Conservation (phyloP, 208 protist species). For the Trypanosoma cruzi region DNA sequence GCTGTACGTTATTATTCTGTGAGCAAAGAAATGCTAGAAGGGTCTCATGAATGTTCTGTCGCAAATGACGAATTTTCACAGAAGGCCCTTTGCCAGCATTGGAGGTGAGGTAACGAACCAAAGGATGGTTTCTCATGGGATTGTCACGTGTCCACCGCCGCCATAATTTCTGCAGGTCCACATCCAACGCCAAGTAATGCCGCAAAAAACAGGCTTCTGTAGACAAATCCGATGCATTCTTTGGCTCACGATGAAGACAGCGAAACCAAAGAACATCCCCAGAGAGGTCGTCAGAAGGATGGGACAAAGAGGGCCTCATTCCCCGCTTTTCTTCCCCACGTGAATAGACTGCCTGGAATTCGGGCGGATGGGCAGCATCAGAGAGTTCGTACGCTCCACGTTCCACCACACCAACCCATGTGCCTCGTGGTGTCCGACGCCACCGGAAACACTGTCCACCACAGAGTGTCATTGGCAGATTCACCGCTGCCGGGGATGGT, state of each 20-base stretch:
- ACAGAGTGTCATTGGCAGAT: slow-evolving; percentile 60
- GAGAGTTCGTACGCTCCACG: slow-evolving; percentile 55
- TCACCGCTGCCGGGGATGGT: slow-evolving; percentile 33
- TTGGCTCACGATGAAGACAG: slow-evolving; percentile 22
- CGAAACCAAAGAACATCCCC: slow-evolving; percentile 24
- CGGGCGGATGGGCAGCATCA: slow-evolving; percentile 1
- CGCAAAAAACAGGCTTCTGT: slow-evolving; percentile 43
- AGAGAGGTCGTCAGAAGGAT: background rate
- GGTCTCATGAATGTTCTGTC: slow-evolving; percentile 77
- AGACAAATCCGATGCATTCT: background rate
- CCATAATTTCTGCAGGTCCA: slow-evolving; percentile 61
- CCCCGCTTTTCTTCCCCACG: slow-evolving; percentile 1
- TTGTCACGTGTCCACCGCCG: slow-evolving; percentile 53
- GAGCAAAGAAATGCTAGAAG: slow-evolving; percentile 81
- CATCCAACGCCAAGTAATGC: slow-evolving; percentile 68
- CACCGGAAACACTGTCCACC: slow-evolving; percentile 85
- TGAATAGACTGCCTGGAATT: background rate
- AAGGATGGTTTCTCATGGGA: slow-evolving; percentile 45
- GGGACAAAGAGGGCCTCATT: slow-evolving; percentile 1
- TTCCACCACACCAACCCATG: slow-evolving; percentile 54
- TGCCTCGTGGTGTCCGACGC: slow-evolving; percentile 40
- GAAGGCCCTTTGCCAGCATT: slow-evolving; percentile 7
- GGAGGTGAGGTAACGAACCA: slow-evolving; percentile 38
- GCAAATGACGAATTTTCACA: slow-evolving; percentile 51
- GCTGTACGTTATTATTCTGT: slow-evolving; percentile 83